Base-by-base conservation (phyloP, 2,329 filamentous ascomycete genomes). In the Aspergillus sojae region DNA sequence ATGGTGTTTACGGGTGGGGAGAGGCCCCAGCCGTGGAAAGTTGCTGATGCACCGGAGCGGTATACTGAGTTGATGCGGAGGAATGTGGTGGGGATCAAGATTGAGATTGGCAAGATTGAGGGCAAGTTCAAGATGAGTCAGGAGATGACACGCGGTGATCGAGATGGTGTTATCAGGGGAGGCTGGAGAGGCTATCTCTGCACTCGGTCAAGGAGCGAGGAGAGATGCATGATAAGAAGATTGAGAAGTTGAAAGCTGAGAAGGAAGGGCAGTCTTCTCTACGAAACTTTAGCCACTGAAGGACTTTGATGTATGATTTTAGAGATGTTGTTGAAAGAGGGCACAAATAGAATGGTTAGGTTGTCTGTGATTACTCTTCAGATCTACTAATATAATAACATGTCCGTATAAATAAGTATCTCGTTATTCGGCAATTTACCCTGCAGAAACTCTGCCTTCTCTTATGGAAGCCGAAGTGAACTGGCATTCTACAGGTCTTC, bases 91-190 rank as follows among this genome's bases (percentile, higher is more conserved):
- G 87, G 88, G 0, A 81, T 90, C 11, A 85, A 89, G 71, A 85
- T 90, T 46, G 73, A 77, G 52, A 82, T 90, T 61, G 80, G 82
- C 0, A 71, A 81, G 5, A 71, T 90, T 41, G 82, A 84, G 57
- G 87, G 88, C 16, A 89, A 88, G 77, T 88, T 85, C 67, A 90
- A 90, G 78, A 88, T 89, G 87, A 89, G 85, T 67, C 88, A 90
- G 76, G 87, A 89, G 70, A 80, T 83, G 80, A 61, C 72, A 0
- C 69, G 72, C 1, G 86, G 80, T 0, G 88, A 90, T 70, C 72
- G 82, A 0, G 75, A 83, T 26, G 88, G 88, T 1, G 83, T 90
- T 0, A 75, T 88, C 6, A 70, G 83, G 4, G 26, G 48, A 32
- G 5, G n/a, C 26, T 26, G 48, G 48, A 19, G 16, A 52, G 28